These are phyloP conservation scores for Tephrocybe sp. DNA, from an alignment of 768 basidiomycete species.

Conservation along the genomic window DNA sequence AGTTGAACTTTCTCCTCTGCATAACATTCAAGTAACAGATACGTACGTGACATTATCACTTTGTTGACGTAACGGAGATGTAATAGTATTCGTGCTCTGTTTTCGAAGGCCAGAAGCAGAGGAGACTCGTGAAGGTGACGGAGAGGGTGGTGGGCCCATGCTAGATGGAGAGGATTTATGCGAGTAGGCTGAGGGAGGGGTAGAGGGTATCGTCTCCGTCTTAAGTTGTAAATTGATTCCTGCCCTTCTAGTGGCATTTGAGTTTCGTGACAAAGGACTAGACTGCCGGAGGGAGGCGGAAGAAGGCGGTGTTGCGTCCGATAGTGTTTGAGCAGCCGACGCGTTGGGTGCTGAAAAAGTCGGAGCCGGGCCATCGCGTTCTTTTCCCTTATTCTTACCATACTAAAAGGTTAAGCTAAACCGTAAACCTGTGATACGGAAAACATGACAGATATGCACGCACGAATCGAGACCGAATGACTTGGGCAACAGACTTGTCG, in stretches of 20 bases:
- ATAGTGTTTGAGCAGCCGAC: conserved; percentile 35
- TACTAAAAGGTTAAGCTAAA: conserved; percentile 35
- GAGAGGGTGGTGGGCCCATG: conserved; percentile 14
- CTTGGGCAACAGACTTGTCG: conserved; percentile 51
- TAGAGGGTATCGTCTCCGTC: conserved; percentile 20
- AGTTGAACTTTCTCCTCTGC: not conserved
- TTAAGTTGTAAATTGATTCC: conserved; percentile 25
- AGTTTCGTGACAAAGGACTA: conserved; percentile 22
- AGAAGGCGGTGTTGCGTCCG: conserved; percentile 26
- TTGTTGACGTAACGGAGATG: conserved; percentile 29
- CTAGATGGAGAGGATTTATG: not conserved
- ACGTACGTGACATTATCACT: conserved; percentile 59
- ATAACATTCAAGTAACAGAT: conserved; percentile 7
- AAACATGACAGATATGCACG: conserved; percentile 23
- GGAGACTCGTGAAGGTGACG: conserved; percentile 16
- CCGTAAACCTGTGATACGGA: conserved; percentile 14
- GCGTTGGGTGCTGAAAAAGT: conserved; percentile 28
- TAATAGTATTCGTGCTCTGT: conserved; percentile 19
- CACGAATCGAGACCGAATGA: conserved; percentile 62
- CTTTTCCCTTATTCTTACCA: conserved; percentile 57
- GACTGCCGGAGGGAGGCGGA: conserved; percentile 18
- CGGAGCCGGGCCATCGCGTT: conserved; percentile 36
- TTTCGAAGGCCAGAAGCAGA: conserved; percentile 20
- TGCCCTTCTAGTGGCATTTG: conserved; percentile 16
- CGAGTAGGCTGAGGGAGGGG: conserved; percentile 17